Percentiles rank a stretch among this genome's conserved stretches.
These are phyloP conservation scores for Tolypocladium ovalisporum DNA, from an alignment of 2,329 filamentous ascomycete species.

Conservation along the genomic window DNA sequence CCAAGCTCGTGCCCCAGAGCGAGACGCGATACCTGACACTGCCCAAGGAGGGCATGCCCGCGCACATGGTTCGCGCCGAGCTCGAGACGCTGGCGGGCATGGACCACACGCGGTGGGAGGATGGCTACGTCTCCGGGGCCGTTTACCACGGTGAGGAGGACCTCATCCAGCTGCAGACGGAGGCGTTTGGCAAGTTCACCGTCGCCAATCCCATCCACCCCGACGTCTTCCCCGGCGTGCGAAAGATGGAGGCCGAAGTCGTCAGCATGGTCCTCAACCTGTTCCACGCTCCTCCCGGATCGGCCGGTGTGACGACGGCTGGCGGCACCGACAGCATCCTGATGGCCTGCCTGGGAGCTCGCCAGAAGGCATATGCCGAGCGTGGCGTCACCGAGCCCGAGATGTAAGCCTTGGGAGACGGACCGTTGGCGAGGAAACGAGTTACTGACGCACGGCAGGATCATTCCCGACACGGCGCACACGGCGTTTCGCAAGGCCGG, in stretches of 20 bases:
- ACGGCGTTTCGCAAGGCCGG: constrained; percentile 94
- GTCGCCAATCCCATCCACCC: constrained; percentile 96
- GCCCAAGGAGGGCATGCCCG: constrained; percentile 72
- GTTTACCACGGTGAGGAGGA: constrained; percentile 91
- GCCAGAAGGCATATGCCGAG: constrained; percentile 80
- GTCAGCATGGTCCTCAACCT: constrained; percentile 88
- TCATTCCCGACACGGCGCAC: constrained; percentile 88
- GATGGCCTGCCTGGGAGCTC: constrained; percentile 84
- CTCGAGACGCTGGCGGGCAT: constrained; percentile 68
- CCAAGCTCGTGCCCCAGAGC: constrained; percentile 68
- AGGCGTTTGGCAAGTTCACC: constrained; percentile 89
- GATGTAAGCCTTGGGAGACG: constrained; percentile 51
- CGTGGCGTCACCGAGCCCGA: constrained; percentile 85
- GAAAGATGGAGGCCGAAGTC: constrained; percentile 98
- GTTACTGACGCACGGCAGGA: constrained; percentile 39
- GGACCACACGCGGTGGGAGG: constrained; percentile 95
- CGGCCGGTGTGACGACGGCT: constrained; percentile 79
- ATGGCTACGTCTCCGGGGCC: constrained; percentile 85
- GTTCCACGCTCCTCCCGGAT: constrained; percentile 81
- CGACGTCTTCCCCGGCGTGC: constrained; percentile 92
- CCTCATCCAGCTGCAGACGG: constrained; percentile 73
- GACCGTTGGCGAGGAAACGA: background rate
- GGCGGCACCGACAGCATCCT: constrained; percentile 95
- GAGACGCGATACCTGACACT: constrained; percentile 64
- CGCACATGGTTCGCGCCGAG: constrained; percentile 70